Base-by-base conservation (phyloP, 768 basidiomycete genomes). In the Nidularia pulvinata region DNA sequence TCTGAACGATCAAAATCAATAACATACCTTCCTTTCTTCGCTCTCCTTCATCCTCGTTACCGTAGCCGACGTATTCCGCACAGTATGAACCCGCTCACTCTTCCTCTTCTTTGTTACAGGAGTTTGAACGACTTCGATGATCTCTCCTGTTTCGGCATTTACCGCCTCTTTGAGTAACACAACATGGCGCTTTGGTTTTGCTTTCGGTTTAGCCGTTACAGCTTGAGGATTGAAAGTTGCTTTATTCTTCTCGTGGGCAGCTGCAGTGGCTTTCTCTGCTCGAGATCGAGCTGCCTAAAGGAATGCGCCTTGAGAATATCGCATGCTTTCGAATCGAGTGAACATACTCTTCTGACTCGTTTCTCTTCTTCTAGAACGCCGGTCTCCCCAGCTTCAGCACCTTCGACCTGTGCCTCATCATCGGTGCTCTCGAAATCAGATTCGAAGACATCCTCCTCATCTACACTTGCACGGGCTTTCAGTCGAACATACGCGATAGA, bases 391-490 rank as follows among this genome's bases (percentile, higher is more conserved):
- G 71, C 76, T 5, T 82, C 82, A 14, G 74, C 71, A 9, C 79
- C 81, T 25, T 80, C 78, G n/a, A 80, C 78, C 1, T 68, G 76
- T 36, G 80, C 76, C 55, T 86, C 86, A 42, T 91, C 91, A 54
- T 93, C 92, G 0, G 92, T 93, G 58, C 88, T 90, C 57, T 85
- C 89, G 61, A 95, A 94, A 65, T 94, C 92, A 7, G 88, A 90
- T 58, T 80, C 91, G 55, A 92, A 91, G 6, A 87, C 65, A 61
- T 93, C 91, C 58, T 89, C 85, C 65, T 95, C 92, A 49, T 90
- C 92, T 91, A 61, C 44, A 50, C 3, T 50, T 37, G 7, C 36
- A 43, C 51, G 32, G 9, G 51, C 59, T 22, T 57, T 55, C 59
- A 50, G 61, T 58, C 53, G 46, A 47, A 13, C 50, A 30, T 47